phyloP scores from a whole-genome alignment of 805 yeast species.

The Yarrowia bubula region DNA sequence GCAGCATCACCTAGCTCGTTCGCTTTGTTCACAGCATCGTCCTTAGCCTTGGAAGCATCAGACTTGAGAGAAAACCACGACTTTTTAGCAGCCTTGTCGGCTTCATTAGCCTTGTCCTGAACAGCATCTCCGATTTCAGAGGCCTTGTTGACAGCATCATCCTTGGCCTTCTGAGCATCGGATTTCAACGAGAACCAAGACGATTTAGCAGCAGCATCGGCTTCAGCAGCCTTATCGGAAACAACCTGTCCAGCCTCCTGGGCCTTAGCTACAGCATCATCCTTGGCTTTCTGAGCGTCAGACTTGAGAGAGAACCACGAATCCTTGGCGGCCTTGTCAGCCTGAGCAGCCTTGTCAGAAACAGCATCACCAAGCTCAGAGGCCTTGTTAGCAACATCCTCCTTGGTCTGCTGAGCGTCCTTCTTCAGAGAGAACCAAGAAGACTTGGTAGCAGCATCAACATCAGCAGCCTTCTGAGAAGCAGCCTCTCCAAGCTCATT shows the following conservation, averaged over 20 bases:
- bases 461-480: not conserved
- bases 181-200: constrained; percentile 10
- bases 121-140: not conserved
- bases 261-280: constrained; percentile 2
- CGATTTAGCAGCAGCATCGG: constrained; percentile 3
- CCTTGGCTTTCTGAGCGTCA: not conserved
- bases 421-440: constrained; percentile 9
- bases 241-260: not conserved
- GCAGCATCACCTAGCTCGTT: constrained; percentile 16
- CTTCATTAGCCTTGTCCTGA: not conserved
- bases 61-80: constrained; percentile 16
- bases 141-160: constrained; percentile 3
- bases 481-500: not conserved
- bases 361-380: not conserved
- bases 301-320: constrained; percentile 17
- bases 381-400: not conserved
- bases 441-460: not conserved
- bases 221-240: not conserved
- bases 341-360: not conserved
- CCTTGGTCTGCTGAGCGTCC: not conserved
- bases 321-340: not conserved
- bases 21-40: too few relatives aligned
- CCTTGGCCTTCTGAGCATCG: not conserved
- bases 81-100: not conserved
- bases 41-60: not conserved